Evolutionary conservation across 345 rosid genomes (phyloP).

Genomic region (Cardamine chenopodiifolia): DNA sequence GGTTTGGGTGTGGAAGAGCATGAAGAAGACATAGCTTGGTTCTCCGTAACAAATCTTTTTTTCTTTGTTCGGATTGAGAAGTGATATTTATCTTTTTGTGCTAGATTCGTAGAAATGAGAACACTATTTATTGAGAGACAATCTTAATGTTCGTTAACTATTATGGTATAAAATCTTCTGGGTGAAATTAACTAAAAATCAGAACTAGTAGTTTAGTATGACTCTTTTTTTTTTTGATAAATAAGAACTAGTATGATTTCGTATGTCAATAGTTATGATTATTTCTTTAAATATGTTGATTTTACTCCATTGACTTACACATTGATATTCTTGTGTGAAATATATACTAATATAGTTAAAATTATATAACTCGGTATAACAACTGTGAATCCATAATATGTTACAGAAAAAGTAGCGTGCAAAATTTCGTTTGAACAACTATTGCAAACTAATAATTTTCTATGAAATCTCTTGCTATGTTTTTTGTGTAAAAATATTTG

Average conservation of each 20-base stretch:
- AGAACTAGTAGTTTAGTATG: neutral
- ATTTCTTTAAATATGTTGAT: conserved; percentile 27
- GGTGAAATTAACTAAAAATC: neutral
- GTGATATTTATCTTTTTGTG: too few relatives aligned
- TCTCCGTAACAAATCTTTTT: too few relatives aligned
- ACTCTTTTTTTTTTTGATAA: too few relatives aligned
- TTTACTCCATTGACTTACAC: conserved; percentile 5
- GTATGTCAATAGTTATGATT: conserved; percentile 6
- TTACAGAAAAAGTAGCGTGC: neutral
- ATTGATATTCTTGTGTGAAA: conserved; percentile 4
- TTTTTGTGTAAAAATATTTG: neutral
- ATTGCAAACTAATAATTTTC: neutral
- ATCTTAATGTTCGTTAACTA: neutral
- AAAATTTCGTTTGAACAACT: neutral
- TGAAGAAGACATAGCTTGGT: too few relatives aligned
- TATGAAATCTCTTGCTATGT: neutral
- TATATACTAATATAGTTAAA: neutral
- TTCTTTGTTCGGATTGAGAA: too few relatives aligned
- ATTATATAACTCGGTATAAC: neutral
- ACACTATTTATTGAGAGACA: too few relatives aligned
- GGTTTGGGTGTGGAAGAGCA: conserved; percentile 23
- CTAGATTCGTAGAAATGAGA: too few relatives aligned
- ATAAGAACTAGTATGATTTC: neutral
- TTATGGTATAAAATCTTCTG: conserved; percentile 39
- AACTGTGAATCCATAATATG: neutral